Evolutionary conservation across 139 green algal species (phyloP).

Genomic region (Tetraselmis chui): DNA sequence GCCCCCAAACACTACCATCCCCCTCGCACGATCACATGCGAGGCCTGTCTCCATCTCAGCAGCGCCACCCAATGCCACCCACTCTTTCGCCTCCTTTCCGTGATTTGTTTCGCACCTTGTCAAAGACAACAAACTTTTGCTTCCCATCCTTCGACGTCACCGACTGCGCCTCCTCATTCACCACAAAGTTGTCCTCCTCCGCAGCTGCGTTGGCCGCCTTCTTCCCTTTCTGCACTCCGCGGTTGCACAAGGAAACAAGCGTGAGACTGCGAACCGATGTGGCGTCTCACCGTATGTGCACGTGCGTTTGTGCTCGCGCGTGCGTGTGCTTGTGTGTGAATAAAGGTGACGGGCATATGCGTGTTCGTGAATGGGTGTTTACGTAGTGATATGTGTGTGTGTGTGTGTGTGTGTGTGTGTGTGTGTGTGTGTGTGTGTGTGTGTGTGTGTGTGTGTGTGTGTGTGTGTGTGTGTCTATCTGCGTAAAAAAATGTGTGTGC

Average conservation of each 20-base stretch:
- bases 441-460: too few species aligned
- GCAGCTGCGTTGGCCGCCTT: conserved; percentile 8
- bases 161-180: conserved; percentile 54
- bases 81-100: not conserved
- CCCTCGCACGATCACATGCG: too few species aligned
- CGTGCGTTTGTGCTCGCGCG: too few species aligned
- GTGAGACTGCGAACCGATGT: not conserved
- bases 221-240: conserved; percentile 8
- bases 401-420: too few species aligned
- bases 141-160: conserved; percentile 17
- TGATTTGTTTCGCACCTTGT: conserved; percentile 15
- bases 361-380: too few species aligned
- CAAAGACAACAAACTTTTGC: conserved; percentile 23
- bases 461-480: too few species aligned
- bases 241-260: not conserved
- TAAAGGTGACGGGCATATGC: too few species aligned
- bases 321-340: too few species aligned
- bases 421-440: too few species aligned
- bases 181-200: conserved; percentile 21
- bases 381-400: too few species aligned
- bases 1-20: too few species aligned
- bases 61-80: not conserved
- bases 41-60: not conserved
- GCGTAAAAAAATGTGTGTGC: too few species aligned
- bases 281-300: conserved; percentile 10